Percentiles rank a stretch among this genome's conserved stretches.
Evolutionary conservation across 495 filamentous ascomycete genomes (phyloP).

Genomic region (Pyronema omphalodes): DNA sequence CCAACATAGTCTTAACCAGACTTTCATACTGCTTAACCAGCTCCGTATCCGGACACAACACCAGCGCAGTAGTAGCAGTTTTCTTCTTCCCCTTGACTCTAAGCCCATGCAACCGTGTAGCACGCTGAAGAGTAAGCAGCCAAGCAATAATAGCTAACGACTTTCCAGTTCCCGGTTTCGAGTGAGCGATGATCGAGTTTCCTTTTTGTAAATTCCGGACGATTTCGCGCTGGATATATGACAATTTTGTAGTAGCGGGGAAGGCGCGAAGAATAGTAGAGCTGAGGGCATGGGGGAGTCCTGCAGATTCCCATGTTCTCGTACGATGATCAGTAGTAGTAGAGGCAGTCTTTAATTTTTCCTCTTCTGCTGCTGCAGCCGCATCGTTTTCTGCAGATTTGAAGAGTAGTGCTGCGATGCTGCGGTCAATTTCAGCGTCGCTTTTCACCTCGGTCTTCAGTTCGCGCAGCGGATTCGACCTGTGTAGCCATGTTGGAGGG

Average conservation of each 20-base stretch:
- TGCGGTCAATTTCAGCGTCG: neutral
- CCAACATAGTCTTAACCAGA: slow-evolving; percentile 12
- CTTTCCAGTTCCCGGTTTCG: slow-evolving; percentile 18
- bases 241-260: slow-evolving; percentile 10
- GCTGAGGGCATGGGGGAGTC: slow-evolving; percentile 13
- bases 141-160: slow-evolving; percentile 21
- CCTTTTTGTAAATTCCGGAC: slow-evolving; percentile 12
- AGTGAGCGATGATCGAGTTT: slow-evolving; percentile 9
- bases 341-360: too few species aligned
- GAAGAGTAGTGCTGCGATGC: neutral
- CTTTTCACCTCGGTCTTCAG: too few species aligned
- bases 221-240: slow-evolving; percentile 13
- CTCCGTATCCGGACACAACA: slow-evolving; percentile 19
- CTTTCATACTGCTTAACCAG: slow-evolving; percentile 16
- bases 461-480: too few species aligned
- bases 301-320: slow-evolving; percentile 11
- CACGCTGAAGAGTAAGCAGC: slow-evolving; percentile 15
- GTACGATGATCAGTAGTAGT: too few species aligned
- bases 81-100: neutral
- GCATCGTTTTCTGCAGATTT: neutral
- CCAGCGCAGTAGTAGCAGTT: slow-evolving; percentile 16
- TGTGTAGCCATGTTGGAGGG: too few species aligned
- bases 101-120: neutral
- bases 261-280: slow-evolving; percentile 12
- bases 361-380: neutral